phyloP scores from a whole-genome alignment of 108 stramenopile species.

The Cyclostephanos tholiformis region DNA sequence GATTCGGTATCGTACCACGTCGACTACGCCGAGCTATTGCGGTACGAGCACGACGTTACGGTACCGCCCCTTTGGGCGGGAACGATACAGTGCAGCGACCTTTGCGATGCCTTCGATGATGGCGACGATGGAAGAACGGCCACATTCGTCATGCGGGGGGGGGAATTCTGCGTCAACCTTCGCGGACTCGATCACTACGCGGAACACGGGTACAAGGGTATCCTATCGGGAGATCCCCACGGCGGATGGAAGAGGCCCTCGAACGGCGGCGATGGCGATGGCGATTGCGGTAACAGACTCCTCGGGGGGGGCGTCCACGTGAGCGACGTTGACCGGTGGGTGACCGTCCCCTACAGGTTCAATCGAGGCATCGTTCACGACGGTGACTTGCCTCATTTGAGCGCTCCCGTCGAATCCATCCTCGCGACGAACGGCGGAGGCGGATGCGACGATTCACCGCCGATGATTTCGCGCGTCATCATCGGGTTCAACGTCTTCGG shows the following conservation, averaged over 20 bases:
- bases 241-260: conserved; percentile 41
- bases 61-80: conserved; percentile 82
- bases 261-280: background rate
- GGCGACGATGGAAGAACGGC: background rate
- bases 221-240: conserved; percentile 32
- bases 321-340: conserved; percentile 43
- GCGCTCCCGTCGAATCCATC: conserved; percentile 56
- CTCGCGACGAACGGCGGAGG: background rate
- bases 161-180: conserved; percentile 69
- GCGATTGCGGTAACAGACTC: background rate
- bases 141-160: conserved; percentile 69
- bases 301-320: conserved; percentile 4
- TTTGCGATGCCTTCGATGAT: conserved; percentile 22
- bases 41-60: conserved; percentile 76
- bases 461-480: conserved; percentile 62
- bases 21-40: conserved; percentile 83
- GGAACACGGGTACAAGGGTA: conserved; percentile 77
- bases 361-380: conserved; percentile 71
- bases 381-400: conserved; percentile 79
- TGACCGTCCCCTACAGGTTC: conserved; percentile 66
- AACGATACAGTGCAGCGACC: conserved; percentile 71
- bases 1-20: conserved; percentile 78
- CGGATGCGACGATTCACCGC: background rate
- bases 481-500: conserved; percentile 85
- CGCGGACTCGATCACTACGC: conserved; percentile 74